Evolutionary conservation across 1,284 basidiomycete genomes (phyloP).

Genomic region (Ceratobasidium sp.): DNA sequence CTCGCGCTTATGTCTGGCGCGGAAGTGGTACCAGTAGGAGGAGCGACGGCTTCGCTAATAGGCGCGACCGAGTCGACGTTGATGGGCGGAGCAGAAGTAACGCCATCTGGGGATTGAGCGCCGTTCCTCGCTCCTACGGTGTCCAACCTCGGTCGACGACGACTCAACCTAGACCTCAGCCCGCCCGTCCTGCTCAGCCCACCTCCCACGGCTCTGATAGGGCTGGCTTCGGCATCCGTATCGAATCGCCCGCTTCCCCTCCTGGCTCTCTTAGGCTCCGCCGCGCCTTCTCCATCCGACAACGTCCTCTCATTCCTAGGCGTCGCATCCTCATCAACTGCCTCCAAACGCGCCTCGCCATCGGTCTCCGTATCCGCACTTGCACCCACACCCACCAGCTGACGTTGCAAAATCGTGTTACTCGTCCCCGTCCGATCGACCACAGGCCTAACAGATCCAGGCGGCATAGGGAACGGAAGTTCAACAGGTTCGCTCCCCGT

Average conservation of each 20-base stretch:
- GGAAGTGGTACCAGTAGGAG: too few relatives aligned
- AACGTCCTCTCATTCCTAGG: not conserved
- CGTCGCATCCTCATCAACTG: constrained; percentile 9
- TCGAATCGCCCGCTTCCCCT: not conserved
- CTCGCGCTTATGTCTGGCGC: too few relatives aligned
- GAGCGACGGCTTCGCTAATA: too few relatives aligned
- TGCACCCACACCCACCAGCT: not conserved
- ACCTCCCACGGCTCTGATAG: constrained; percentile 12
- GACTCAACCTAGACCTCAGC: constrained; percentile 21
- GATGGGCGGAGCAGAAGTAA: too few relatives aligned
- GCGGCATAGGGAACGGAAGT: constrained; percentile 30
- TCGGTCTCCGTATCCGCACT: too few relatives aligned
- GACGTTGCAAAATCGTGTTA: constrained; percentile 12
- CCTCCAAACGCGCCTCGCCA: constrained; percentile 15
- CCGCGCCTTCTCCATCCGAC: constrained; percentile 23
- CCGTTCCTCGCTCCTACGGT: not conserved
- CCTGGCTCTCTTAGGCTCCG: not conserved
- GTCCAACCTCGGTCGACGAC: constrained; percentile 15
- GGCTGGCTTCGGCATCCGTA: constrained; percentile 10
- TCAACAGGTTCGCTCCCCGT: constrained; percentile 22
- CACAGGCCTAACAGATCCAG: constrained; percentile 21
- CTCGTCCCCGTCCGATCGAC: constrained; percentile 39
- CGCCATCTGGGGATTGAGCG: too few relatives aligned
- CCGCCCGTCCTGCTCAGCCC: too few relatives aligned
- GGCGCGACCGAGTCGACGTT: too few relatives aligned